Conservation (phyloP, 768 basidiomycete genomes). For the Crassisporium funariophilum region DNA sequence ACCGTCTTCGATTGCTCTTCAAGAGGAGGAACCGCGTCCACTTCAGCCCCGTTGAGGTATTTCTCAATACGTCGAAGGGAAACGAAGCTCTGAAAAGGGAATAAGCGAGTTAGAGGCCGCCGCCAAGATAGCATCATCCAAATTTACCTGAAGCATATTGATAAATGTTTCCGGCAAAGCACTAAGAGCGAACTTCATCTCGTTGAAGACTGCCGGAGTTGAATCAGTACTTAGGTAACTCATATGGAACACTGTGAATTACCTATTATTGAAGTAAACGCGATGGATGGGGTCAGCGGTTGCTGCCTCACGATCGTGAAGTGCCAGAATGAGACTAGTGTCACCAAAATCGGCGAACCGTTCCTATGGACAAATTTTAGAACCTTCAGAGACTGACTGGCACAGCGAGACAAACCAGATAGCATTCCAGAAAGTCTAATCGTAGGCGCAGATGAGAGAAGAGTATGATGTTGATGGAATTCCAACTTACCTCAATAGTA, state of each 20-base stretch:
- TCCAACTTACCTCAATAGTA: slow-evolving; percentile 64
- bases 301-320: slow-evolving; percentile 74
- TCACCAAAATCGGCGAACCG: slow-evolving; percentile 68
- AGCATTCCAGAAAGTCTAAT: slow-evolving; percentile 49
- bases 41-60: slow-evolving; percentile 77
- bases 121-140: neutral
- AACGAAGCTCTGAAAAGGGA: slow-evolving; percentile 59
- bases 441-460: neutral
- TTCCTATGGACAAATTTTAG: slow-evolving; percentile 37
- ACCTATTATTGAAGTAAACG: slow-evolving; percentile 64
- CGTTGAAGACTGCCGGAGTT: slow-evolving; percentile 68
- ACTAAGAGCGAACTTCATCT: slow-evolving; percentile 87
- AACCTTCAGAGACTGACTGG: neutral
- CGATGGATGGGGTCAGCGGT: slow-evolving; percentile 77
- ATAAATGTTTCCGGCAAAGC: slow-evolving; percentile 91
- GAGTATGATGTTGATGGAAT: neutral
- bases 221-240: neutral
- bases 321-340: slow-evolving; percentile 66
- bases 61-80: slow-evolving; percentile 91
- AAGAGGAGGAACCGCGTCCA: slow-evolving; percentile 61
- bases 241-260: neutral
- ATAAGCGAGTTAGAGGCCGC: slow-evolving; percentile 1
- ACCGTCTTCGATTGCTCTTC: slow-evolving; percentile 60
- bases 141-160: slow-evolving; percentile 75
- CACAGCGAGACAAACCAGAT: slow-evolving; percentile 38